Evolutionary conservation across 129 eudicot species (phyloP).

Genomic region (Saussurea involucrata): DNA sequence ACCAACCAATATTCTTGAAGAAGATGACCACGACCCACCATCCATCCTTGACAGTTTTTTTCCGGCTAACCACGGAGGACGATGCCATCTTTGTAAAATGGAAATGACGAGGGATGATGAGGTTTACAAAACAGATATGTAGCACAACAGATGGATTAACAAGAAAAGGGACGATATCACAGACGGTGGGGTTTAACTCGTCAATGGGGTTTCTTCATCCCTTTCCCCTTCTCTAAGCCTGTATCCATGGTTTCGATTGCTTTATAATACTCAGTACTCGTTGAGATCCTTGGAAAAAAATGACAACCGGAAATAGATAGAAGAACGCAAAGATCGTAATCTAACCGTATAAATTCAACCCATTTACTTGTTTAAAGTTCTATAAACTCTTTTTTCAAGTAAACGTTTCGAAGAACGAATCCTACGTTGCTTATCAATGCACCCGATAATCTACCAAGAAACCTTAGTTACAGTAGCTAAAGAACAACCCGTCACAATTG

Average conservation of each 20-base stretch:
- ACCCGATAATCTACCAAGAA: conserved; percentile 82
- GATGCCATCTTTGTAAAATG: too few species aligned
- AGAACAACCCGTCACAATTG: conserved; percentile 92
- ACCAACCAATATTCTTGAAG: too few species aligned
- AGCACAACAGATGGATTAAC: too few species aligned
- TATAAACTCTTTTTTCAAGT: conserved; percentile 84
- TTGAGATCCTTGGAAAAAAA: conserved; percentile 90
- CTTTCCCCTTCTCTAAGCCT: too few species aligned
- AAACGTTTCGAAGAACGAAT: conserved; percentile 79
- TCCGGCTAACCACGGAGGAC: too few species aligned
- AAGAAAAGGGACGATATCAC: too few species aligned
- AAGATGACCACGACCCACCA: too few species aligned
- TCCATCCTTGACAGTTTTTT: too few species aligned
- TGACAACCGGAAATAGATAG: conserved; percentile 88
- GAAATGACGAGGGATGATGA: too few species aligned
- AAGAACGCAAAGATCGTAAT: conserved; percentile 69
- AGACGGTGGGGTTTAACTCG: too few species aligned
- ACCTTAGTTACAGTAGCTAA: conserved; percentile 94
- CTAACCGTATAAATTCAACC: conserved; percentile 89
- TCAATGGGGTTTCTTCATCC: too few species aligned
- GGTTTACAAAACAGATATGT: too few species aligned
- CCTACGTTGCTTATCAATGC: conserved; percentile 97
- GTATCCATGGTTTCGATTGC: conserved; percentile 72
- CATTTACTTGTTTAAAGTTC: conserved; percentile 84
- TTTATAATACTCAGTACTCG: conserved; percentile 86